Evolutionary conservation across 177 flowering plant species (phyloP), one percentile per base, ranked within the genome.

Genomic region (Tripterygium wilfordii): DNA sequence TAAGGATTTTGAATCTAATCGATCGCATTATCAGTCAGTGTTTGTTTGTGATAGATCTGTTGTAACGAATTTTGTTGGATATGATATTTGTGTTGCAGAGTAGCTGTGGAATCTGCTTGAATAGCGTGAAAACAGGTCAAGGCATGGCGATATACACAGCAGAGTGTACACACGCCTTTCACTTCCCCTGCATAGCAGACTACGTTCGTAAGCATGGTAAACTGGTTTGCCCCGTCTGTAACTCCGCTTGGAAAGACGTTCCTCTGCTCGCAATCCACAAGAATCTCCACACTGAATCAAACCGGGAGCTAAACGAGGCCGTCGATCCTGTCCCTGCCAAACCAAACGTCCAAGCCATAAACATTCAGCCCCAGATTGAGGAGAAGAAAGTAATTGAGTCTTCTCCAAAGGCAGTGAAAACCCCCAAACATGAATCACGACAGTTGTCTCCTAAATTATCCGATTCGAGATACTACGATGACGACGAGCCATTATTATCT

Each of bases 401-500:
- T 13, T 55, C 55, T 0, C 49, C 69, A 1, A 49, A 57, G 50
- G 36, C 20, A 0, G 21, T 42, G 23, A 41, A 44, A 8, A 40
- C 45, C 20, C 35, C 43, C 42, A 32, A 32, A 26, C 49, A 27
- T 17, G 16, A 50, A 9, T 51, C 44, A 13, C 6, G 5, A 13
- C n/a, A n/a, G n/a, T n/a, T n/a, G n/a, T 50, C 27, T 17, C 24
- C 32, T 3, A 50, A 36, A 28, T 42, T 17, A 6, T 19, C 18
- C 1, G 43, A 51, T 18, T 9, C 14, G 0, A 47, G 60, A 36
- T 23, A 58, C 22, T 92, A 86, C 56, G 78, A 80, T 21, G 99
- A 94, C 48, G 99, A 94, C 48, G 97, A 94, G 61, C 87, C 99
- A 3, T 55, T 89, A 28, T 35, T 66, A 0, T 67, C 86, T 1